Evolutionary conservation across 225 moss, liverwort and hornwort genomes (phyloP).

Genomic region (Thuidium tamariscinum): DNA sequence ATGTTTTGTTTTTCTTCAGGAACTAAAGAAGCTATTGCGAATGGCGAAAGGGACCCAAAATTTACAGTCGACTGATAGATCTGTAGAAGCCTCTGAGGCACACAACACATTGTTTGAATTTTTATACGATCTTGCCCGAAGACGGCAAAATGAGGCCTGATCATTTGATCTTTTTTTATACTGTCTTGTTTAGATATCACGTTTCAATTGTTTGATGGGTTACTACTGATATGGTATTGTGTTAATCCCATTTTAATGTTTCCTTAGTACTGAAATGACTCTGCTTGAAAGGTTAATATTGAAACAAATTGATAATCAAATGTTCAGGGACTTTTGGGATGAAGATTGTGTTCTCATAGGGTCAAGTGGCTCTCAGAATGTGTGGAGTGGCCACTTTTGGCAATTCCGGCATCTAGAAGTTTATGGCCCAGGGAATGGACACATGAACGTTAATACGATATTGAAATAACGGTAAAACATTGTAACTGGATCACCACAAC

Average conservation of each 20-base stretch:
- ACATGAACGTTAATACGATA: background rate
- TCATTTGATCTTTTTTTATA: background rate
- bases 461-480: background rate
- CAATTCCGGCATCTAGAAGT: background rate
- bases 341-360: background rate
- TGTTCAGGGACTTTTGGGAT: background rate
- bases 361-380: background rate
- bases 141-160: slow-evolving; percentile 8
- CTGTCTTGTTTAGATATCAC: background rate
- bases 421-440: background rate
- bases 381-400: background rate
- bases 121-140: slow-evolving; percentile 25
- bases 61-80: background rate
- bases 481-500: background rate
- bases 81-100: slow-evolving; percentile 11
- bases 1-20: slow-evolving; percentile 2
- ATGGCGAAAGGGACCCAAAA: slow-evolving; percentile 4
- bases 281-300: background rate
- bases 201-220: background rate
- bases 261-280: background rate
- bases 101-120: slow-evolving; percentile 19
- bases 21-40: slow-evolving; percentile 36
- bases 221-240: background rate
- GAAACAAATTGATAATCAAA: background rate
- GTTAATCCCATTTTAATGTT: background rate